phyloP scores from a whole-genome alignment of 768 basidiomycete genomes.

The Lactarius psammicola region DNA sequence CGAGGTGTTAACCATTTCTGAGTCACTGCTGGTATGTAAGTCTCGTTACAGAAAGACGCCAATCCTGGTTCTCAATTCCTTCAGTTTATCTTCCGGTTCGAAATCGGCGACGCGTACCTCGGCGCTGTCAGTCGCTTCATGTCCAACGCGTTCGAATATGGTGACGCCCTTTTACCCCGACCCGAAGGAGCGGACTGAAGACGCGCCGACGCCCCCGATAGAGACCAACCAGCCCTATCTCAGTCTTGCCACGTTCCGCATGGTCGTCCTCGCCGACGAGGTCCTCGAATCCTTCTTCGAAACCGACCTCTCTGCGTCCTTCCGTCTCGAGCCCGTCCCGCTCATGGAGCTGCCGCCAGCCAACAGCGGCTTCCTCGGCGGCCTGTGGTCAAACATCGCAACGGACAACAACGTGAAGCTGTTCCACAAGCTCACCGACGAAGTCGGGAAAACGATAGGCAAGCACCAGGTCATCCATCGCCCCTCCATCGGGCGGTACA shows the following conservation, averaged over 20 bases:
- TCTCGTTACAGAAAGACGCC: slow-evolving; percentile 3
- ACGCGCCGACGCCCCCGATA: slow-evolving; percentile 46
- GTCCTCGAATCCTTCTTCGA: slow-evolving; percentile 97
- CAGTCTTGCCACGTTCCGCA: slow-evolving; percentile 94
- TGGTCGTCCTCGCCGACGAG: slow-evolving; percentile 98
- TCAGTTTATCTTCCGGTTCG: slow-evolving; percentile 97
- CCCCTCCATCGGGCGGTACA: slow-evolving; percentile 86
- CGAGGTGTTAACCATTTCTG: slow-evolving; percentile 92
- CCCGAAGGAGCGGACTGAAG: slow-evolving; percentile 40
- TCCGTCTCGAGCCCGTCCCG: slow-evolving; percentile 70
- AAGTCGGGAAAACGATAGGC: slow-evolving; percentile 91
- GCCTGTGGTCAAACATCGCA: slow-evolving; percentile 86
- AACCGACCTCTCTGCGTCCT: slow-evolving; percentile 84
- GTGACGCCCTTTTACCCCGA: slow-evolving; percentile 81
- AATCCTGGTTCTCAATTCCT: background rate
- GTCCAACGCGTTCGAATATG: slow-evolving; percentile 98
- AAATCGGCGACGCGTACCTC: slow-evolving; percentile 93
- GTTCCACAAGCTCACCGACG: slow-evolving; percentile 90
- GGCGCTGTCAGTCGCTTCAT: slow-evolving; percentile 96
- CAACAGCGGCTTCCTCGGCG: slow-evolving; percentile 67
- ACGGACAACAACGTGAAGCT: slow-evolving; percentile 92
- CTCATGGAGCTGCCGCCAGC: slow-evolving; percentile 63
- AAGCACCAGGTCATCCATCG: slow-evolving; percentile 81
- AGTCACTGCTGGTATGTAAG: slow-evolving; percentile 77
- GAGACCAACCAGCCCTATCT: slow-evolving; percentile 88